Base-by-base conservation (phyloP, 83 land plant species). In the Picea engelmannii region DNA sequence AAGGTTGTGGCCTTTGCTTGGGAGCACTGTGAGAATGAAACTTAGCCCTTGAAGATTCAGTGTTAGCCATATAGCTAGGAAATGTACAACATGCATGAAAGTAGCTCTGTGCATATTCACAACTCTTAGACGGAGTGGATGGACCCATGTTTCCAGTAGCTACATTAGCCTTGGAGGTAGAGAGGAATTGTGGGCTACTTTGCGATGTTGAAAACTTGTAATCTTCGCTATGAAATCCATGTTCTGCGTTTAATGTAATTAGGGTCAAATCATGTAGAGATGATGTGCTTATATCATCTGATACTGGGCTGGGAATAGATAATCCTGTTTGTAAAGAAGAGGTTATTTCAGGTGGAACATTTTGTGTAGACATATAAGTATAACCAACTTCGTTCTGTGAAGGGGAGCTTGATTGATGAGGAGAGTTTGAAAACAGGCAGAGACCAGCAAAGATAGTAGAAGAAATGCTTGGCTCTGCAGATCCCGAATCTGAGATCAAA, bases 51-150 rank as follows among this genome's bases (percentile, higher is more conserved):
- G 90, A 87, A 6, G 94, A 92, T 77, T 92, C 87, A 3, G 92
- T 92, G 85, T 86, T 84, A 20, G 89, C 80, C 94, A 92, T 92
- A 88, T 92, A 92, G 67, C 69, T 88, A 0, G 91, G 92, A 64
- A 81, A 83, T 74, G 87, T 91, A 6, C 86, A 85, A 81, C 83
- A 87, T 21, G 86, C 91, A 62, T 86, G 88, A 59, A 78, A 75
- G 49, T 40, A 83, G 76, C 89, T 87, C 67, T 76, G 42, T 12
- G 87, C 78, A 77, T 84, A 82, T 20, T 88, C 91, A 49, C 10
- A 12, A 60, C 90, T 89, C 80, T 89, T 91, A 0, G 89, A 66
- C 1, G 93, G 93, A 8, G 93, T 89, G 80, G 84, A 87, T 18
- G 87, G 85, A 9, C 87, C 89, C 35, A 68, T 66, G 62, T 75